A percentile compares a stretch with the other conserved stretches of the same genome.
These are phyloP conservation scores for Globisporangium okanoganense DNA, from an alignment of 352 stramenopile species.

Conservation along the genomic window DNA sequence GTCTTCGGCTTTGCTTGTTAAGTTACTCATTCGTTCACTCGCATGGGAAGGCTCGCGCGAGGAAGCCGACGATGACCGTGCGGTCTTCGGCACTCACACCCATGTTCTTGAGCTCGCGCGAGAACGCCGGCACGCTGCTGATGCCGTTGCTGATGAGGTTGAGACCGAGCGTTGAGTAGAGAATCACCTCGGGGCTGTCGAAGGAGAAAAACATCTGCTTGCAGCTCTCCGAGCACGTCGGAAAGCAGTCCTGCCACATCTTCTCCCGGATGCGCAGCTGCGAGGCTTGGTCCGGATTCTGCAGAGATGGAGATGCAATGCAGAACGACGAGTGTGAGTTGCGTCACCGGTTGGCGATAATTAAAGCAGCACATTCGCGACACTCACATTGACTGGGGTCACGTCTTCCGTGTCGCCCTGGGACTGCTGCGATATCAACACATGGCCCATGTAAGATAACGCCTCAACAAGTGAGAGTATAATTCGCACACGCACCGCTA, in stretches of 20 bases:
- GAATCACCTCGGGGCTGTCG: conserved; percentile 62
- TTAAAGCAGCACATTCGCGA: not conserved
- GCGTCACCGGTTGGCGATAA: not conserved
- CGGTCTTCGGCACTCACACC: conserved; percentile 66
- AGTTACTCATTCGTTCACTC: conserved; percentile 25
- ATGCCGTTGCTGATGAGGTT: conserved; percentile 86
- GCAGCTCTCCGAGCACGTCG: conserved; percentile 65
- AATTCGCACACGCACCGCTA: conserved; percentile 5
- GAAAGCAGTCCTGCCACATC: conserved; percentile 81
- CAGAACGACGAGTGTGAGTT: not conserved
- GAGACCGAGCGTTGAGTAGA: conserved; percentile 78
- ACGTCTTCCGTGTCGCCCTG: not conserved
- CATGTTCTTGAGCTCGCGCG: conserved; percentile 74
- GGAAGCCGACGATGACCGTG: conserved; percentile 73
- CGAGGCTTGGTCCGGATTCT: conserved; percentile 35
- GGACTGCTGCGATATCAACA: not conserved
- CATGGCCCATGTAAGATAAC: not conserved
- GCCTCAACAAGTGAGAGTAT: not conserved
- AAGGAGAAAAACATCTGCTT: conserved; percentile 76
- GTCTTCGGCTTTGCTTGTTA: not conserved
- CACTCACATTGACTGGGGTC: not conserved
- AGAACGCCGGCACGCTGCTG: conserved; percentile 77
- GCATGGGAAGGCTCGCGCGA: conserved; percentile 67
- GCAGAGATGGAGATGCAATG: too few species aligned
- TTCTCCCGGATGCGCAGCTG: conserved; percentile 59